These are phyloP conservation scores for Dictyostelium firmibasis DNA, from an alignment of 78 protist species.

Conservation along the genomic window DNA sequence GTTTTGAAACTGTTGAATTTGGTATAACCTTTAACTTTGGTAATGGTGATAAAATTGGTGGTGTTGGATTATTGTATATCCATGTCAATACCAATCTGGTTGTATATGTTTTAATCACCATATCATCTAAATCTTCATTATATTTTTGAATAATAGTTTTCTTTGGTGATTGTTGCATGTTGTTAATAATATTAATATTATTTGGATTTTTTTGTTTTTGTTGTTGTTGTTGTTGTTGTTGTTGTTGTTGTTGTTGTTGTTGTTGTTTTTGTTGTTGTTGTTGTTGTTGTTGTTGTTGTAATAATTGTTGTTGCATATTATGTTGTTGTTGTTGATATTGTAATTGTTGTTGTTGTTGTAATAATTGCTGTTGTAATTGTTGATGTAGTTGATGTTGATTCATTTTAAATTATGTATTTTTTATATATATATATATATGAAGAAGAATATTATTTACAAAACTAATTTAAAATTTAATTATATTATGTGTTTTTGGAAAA, in stretches of 20 bases:
- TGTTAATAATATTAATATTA: background rate
- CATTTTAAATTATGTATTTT: background rate
- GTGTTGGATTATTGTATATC: slow-evolving; percentile 16
- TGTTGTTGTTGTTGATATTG: background rate
- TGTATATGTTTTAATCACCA: slow-evolving; percentile 25
- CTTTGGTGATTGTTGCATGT: slow-evolving; percentile 32
- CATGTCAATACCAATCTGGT: slow-evolving; percentile 51
- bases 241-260: background rate
- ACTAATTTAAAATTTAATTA: background rate
- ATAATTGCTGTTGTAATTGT: background rate
- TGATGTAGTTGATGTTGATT: background rate
- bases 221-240: background rate
- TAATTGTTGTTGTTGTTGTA: background rate
- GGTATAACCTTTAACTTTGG: slow-evolving; percentile 20
- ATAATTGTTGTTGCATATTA: background rate
- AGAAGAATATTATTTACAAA: background rate
- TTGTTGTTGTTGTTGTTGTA: background rate
- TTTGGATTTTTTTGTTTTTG: background rate
- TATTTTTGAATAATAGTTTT: slow-evolving; percentile 42
- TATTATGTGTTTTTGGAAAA: background rate
- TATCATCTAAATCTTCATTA: slow-evolving; percentile 36
- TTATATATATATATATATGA: background rate
- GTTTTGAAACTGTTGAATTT: background rate
- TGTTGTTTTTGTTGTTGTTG: background rate
- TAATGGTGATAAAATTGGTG: slow-evolving; percentile 35